phyloP scores from a whole-genome alignment of 1,284 basidiomycete genomes.

The Cutaneotrichosporon curvatum region DNA sequence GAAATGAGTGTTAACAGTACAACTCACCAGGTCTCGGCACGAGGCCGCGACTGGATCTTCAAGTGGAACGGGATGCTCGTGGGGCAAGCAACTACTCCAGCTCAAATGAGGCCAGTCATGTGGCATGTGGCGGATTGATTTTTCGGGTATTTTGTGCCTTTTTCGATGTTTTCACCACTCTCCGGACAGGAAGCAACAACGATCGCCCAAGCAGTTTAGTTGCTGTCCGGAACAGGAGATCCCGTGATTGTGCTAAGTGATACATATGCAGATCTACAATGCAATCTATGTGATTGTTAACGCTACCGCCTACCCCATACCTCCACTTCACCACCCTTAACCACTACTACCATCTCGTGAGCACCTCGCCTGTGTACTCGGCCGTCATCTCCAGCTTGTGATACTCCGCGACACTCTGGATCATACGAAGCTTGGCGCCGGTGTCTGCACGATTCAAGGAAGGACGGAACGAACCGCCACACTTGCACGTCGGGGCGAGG shows the following conservation, averaged over 20 bases:
- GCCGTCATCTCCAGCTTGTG: slow-evolving; percentile 40
- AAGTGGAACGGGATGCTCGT: too few species aligned
- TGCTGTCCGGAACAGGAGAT: too few species aligned
- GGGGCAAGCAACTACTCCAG: too few species aligned
- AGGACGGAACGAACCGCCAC: slow-evolving; percentile 74
- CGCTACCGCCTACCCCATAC: neutral
- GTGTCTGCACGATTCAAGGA: slow-evolving; percentile 64
- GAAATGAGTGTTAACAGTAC: too few species aligned
- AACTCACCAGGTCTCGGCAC: too few species aligned
- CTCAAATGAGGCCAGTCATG: too few species aligned
- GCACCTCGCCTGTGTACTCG: slow-evolving; percentile 36
- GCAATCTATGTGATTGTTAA: slow-evolving; percentile 1
- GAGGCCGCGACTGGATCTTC: too few species aligned
- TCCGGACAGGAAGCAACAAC: too few species aligned
- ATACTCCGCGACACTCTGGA: slow-evolving; percentile 54
- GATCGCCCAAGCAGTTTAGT: too few species aligned
- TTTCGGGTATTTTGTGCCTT: too few species aligned
- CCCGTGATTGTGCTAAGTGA: slow-evolving; percentile 9
- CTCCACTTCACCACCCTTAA: neutral
- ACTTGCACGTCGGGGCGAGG: slow-evolving; percentile 74
- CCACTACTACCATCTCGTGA: slow-evolving; percentile 34
- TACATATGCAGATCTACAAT: neutral
- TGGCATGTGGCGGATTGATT: too few species aligned
- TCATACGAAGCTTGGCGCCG: slow-evolving; percentile 63
- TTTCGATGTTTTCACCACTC: too few species aligned